Evolutionary conservation across 2,329 filamentous ascomycete genomes (phyloP).

Genomic region (Daldinia sp.): DNA sequence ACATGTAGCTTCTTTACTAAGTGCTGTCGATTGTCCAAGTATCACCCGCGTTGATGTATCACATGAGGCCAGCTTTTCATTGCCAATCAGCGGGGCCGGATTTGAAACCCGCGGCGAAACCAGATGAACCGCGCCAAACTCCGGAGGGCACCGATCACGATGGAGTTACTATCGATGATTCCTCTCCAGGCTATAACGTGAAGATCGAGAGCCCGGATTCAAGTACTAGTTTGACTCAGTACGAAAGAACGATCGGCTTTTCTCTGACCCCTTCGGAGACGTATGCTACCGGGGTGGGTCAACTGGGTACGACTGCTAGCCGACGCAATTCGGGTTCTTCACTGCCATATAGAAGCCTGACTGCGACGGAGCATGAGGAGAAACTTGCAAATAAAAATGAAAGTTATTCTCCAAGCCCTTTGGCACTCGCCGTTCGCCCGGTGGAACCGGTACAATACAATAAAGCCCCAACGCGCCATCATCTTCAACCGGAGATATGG

Average conservation of each 20-base stretch:
- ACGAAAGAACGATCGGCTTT: slow-evolving; percentile 18
- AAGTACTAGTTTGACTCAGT: slow-evolving; percentile 19
- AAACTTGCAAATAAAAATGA: slow-evolving; percentile 10
- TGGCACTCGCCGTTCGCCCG: slow-evolving; percentile 9
- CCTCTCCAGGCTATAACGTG: slow-evolving; percentile 15
- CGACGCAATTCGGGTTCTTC: background rate
- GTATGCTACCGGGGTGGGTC: slow-evolving; percentile 3
- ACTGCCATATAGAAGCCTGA: slow-evolving; percentile 9
- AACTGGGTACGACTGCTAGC: background rate
- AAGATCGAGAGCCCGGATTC: slow-evolving; percentile 36
- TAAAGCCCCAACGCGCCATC: slow-evolving; percentile 27
- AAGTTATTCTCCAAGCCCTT: background rate
- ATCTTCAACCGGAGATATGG: slow-evolving; percentile 43
- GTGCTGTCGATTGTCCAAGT: slow-evolving; percentile 15
- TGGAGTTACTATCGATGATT: slow-evolving; percentile 9
- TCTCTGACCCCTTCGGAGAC: slow-evolving; percentile 23
- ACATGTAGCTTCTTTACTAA: slow-evolving; percentile 23
- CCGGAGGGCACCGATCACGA: slow-evolving; percentile 10
- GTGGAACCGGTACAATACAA: slow-evolving; percentile 1
- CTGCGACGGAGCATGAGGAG: background rate
- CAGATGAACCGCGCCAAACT: slow-evolving; percentile 17
- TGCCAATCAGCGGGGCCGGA: slow-evolving; percentile 26
- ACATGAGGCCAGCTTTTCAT: slow-evolving; percentile 28
- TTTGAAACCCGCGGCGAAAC: slow-evolving; percentile 14
- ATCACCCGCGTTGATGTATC: slow-evolving; percentile 25